Evolutionary conservation across 192 early-diverging fungal species (phyloP), one percentile per base, ranked within the genome.

Genomic region (Backusella parvicylindrica): DNA sequence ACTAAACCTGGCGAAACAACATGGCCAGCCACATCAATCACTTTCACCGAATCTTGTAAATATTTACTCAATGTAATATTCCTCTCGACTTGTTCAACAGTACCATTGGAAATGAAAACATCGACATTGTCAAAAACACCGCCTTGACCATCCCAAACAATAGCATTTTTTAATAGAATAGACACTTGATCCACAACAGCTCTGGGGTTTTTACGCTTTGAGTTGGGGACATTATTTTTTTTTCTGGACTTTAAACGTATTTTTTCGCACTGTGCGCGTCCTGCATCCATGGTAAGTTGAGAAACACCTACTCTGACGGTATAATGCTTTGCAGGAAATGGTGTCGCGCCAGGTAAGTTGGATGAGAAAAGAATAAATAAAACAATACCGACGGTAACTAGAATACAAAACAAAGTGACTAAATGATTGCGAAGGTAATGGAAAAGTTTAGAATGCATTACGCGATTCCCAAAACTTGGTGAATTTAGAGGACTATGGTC

Each of bases 1-100:
- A 91, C 85, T 36, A 91, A 72, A 23, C 89, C 89, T 56, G 89
- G 89, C 15, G 88, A 83, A 3, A 91, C 82, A 33, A 81, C 75
- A 36, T 82, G 81, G 2, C 89, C 89, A 38, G 87, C 70, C 30
- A 75, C 87, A 78, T 91, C 84, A 47, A 89, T 71, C 0, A 83
- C 73, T 1, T 60, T 68, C 12, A 64, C 38, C 5, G 76, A 81
- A 11, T 81, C 50, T 60, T 11, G 21, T 15, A 60, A 12, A 2
- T 15, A 23, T 36, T 72, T 70, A 33, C 21, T 23, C 23, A 77
- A 18, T 47, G 63, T 28, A 35, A 76, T 53, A 66, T 71, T 64
- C 13, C 64, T 70, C 21, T 64, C 76, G 31, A 86, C 63, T 5
- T 49, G 41, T 12, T 75, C n/a, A 56, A 89, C 79, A 15, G 85